Evolutionary conservation across 176 grass and related monocot genomes (phyloP).

Genomic region (Hordeum marinum): DNA sequence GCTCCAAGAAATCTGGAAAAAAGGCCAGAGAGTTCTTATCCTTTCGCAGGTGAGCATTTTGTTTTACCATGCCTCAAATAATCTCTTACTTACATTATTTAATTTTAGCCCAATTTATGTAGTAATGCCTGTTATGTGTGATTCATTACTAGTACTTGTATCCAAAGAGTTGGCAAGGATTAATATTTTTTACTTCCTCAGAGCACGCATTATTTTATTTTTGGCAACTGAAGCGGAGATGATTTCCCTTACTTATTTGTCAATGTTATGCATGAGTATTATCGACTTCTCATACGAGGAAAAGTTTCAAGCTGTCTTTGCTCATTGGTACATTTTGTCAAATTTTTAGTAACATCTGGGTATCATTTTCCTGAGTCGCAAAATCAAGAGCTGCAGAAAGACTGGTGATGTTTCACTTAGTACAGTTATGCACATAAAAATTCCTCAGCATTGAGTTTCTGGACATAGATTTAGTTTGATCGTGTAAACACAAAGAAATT

Average conservation of each 20-base stretch:
- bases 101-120: background rate
- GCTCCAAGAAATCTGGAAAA: conserved; percentile 45
- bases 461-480: background rate
- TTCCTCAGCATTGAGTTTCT: background rate
- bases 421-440: background rate
- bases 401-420: background rate
- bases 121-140: background rate
- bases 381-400: background rate
- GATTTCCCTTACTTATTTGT: background rate
- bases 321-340: background rate
- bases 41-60: conserved; percentile 64
- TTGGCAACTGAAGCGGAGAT: background rate
- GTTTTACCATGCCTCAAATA: conserved; percentile 17
- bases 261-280: conserved; percentile 5
- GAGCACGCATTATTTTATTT: too few species aligned
- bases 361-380: conserved; percentile 10
- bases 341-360: background rate
- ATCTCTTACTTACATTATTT: background rate
- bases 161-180: too few species aligned
- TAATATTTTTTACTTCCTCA: too few species aligned
- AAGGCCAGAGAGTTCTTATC: conserved; percentile 65
- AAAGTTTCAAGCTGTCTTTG: background rate
- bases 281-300: background rate
- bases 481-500: background rate
- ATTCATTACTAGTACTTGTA: too few species aligned